Conservation (phyloP, 208 protist species). For the Porcisia hertigi region DNA sequence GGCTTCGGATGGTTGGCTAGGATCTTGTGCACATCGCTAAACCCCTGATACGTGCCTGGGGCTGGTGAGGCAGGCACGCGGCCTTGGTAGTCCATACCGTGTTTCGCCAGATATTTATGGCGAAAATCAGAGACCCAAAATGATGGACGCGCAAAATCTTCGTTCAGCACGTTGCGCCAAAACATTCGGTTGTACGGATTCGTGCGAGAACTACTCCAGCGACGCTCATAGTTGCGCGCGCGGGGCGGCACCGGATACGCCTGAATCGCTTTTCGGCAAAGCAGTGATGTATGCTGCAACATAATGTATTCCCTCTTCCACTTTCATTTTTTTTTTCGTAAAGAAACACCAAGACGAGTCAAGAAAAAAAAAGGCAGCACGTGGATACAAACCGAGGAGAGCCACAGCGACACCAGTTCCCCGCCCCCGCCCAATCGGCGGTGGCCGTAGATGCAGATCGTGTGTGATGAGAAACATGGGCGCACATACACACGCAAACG, state of each 20-base stretch:
- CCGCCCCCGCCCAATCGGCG: too few species aligned
- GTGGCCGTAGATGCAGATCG: not conserved
- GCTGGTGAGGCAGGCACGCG: slow-evolving; percentile 80
- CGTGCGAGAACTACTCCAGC: slow-evolving; percentile 81
- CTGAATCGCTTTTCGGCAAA: slow-evolving; percentile 69
- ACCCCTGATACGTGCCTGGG: slow-evolving; percentile 88
- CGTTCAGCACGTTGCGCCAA: slow-evolving; percentile 82
- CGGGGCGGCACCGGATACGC: slow-evolving; percentile 82
- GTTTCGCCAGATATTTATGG: slow-evolving; percentile 82
- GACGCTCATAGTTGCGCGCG: slow-evolving; percentile 62
- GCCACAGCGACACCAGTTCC: not conserved
- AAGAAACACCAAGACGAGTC: not conserved
- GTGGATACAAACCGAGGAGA: not conserved
- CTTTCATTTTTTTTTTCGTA: not conserved
- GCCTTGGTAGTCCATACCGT: slow-evolving; percentile 86
- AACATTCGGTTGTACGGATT: slow-evolving; percentile 86
- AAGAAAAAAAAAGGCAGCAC: not conserved
- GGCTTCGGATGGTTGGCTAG: slow-evolving; percentile 89
- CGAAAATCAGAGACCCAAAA: slow-evolving; percentile 93
- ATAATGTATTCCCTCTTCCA: slow-evolving; percentile 22
- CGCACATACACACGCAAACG: not conserved
- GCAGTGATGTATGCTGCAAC: slow-evolving; percentile 42
- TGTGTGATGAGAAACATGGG: not conserved
- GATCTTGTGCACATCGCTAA: slow-evolving; percentile 86
- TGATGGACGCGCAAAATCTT: slow-evolving; percentile 78